Conservation (phyloP, 257 asterid species). For the Striga asiatica region DNA sequence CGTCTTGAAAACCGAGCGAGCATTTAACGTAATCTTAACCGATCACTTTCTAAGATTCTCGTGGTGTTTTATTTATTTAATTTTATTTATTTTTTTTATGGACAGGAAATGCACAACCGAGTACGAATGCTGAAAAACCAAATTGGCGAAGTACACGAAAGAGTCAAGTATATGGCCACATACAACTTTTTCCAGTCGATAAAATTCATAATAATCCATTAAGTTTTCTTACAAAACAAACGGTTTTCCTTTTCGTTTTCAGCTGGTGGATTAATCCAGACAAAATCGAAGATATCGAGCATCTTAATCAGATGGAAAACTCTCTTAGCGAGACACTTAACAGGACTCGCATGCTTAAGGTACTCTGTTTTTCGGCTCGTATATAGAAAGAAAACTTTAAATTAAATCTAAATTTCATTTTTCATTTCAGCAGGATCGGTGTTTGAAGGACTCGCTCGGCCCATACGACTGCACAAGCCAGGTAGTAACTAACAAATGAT, state of each 20-base stretch:
- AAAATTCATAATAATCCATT: too few relatives aligned
- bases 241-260: background rate
- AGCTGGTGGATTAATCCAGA: conserved; percentile 86
- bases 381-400: too few relatives aligned
- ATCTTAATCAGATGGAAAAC: conserved; percentile 68
- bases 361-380: background rate
- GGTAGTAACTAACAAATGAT: conserved; percentile 27
- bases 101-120: conserved; percentile 58
- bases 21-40: background rate
- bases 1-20: conserved; percentile 9
- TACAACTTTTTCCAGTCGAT: too few relatives aligned
- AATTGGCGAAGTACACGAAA: conserved; percentile 38
- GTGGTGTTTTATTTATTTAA: too few relatives aligned
- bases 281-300: conserved; percentile 50
- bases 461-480: conserved; percentile 50
- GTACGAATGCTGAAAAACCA: conserved; percentile 39
- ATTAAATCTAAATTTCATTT: too few relatives aligned
- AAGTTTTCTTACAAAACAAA: too few relatives aligned
- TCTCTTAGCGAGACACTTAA: conserved; percentile 47
- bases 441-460: conserved; percentile 31
- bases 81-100: too few relatives aligned
- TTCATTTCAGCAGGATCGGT: conserved; percentile 31
- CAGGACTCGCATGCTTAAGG: conserved; percentile 45
- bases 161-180: conserved; percentile 40
- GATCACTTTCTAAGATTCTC: background rate